Evolutionary conservation across 164 flowering plant genomes (phyloP).

Genomic region (Vitis cinerea): DNA sequence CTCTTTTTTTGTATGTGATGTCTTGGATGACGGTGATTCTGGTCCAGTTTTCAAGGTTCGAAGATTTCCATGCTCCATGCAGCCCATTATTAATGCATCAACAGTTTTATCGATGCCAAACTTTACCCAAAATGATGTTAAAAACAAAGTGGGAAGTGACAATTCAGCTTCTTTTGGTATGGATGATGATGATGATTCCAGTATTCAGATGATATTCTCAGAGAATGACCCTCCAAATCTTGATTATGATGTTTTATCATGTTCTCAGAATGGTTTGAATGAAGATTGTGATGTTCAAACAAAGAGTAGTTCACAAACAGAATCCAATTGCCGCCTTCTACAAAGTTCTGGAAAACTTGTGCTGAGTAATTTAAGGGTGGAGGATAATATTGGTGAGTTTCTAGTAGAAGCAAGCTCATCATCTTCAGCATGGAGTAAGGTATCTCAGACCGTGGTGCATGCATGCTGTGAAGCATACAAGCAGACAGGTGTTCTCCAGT

Average conservation of each 20-base stretch:
- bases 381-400: constrained; percentile 73
- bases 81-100: constrained; percentile 58
- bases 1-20: constrained; percentile 73
- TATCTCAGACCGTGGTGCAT: constrained; percentile 50
- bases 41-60: constrained; percentile 80
- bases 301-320: constrained; percentile 16
- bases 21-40: constrained; percentile 75
- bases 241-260: constrained; percentile 45
- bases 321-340: constrained; percentile 14
- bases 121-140: constrained; percentile 15
- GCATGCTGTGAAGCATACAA: constrained; percentile 46
- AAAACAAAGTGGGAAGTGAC: constrained; percentile 21
- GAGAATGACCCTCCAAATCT: constrained; percentile 48
- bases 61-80: constrained; percentile 69
- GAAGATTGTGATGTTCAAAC: constrained; percentile 20
- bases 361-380: constrained; percentile 12
- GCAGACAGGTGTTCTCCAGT: constrained; percentile 42
- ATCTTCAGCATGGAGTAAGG: constrained; percentile 65
- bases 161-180: constrained; percentile 7
- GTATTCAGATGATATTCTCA: constrained; percentile 48
- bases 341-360: constrained; percentile 21
- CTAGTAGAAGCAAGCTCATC: constrained; percentile 63
- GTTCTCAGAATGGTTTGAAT: constrained; percentile 30
- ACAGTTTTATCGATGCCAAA: constrained; percentile 44
- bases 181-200: constrained; percentile 43